phyloP scores from a whole-genome alignment of 805 yeast species.

The Starmerella geochares region DNA sequence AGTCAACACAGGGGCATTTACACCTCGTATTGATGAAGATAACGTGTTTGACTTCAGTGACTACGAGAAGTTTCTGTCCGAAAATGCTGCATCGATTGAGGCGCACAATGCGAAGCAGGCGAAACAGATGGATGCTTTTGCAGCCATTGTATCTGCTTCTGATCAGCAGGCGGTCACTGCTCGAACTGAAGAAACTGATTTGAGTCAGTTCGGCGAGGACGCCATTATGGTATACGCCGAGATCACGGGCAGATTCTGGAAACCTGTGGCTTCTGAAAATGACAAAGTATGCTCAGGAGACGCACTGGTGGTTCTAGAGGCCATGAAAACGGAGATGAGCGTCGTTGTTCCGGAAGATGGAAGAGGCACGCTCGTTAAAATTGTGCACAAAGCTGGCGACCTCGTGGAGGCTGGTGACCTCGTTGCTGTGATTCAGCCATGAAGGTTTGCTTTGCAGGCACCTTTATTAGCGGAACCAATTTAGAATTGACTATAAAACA shows the following conservation, averaged over 20 bases:
- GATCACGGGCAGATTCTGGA: slow-evolving; percentile 95
- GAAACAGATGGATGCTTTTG: slow-evolving; percentile 73
- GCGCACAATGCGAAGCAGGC: slow-evolving; percentile 41
- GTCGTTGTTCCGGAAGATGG: slow-evolving; percentile 49
- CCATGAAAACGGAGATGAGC: slow-evolving; percentile 97
- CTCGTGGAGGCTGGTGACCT: slow-evolving; percentile 95
- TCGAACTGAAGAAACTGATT: slow-evolving; percentile 28
- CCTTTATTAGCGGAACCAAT: too few species aligned
- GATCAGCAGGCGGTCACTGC: slow-evolving; percentile 28
- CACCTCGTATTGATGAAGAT: slow-evolving; percentile 56
- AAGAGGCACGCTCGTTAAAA: slow-evolving; percentile 30
- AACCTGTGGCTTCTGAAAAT: slow-evolving; percentile 70
- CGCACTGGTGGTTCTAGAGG: slow-evolving; percentile 81
- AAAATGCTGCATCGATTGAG: slow-evolving; percentile 60
- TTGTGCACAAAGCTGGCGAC: slow-evolving; percentile 73
- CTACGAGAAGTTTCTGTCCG: slow-evolving; percentile 69
- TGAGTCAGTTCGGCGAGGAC: slow-evolving; percentile 58
- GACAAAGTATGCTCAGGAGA: slow-evolving; percentile 64
- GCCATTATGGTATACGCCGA: slow-evolving; percentile 86
- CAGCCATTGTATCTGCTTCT: slow-evolving; percentile 55
- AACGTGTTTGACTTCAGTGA: slow-evolving; percentile 72
- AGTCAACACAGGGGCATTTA: slow-evolving; percentile 68
- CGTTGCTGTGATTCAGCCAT: slow-evolving; percentile 64
- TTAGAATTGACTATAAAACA: too few species aligned
- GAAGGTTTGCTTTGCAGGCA: too few species aligned